Base-by-base conservation (phyloP, 495 filamentous ascomycete genomes). In the Penicillium robsamsonii region DNA sequence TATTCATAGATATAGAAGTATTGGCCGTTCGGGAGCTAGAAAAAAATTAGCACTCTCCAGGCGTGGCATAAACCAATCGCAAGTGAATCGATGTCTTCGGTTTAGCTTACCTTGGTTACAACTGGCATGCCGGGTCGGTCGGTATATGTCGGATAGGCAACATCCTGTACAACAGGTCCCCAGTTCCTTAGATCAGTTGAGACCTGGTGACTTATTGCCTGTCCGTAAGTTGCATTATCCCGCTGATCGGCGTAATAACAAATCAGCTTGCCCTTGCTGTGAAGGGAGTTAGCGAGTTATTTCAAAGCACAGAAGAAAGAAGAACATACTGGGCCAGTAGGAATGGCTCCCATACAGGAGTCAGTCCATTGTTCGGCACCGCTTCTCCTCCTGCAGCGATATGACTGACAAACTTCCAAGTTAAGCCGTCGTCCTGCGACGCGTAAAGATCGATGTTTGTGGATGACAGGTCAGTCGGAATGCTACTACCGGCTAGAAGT, bases 291-390 rank as follows among this genome's bases (percentile, higher is more conserved):
- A 56, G 49, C 9, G 11, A 37, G 8, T 3, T 8, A 18, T 31
- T 17, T 17, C 15, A 17, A 38, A 1, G 35, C n/a, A 17, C 6
- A 38, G 3, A 9, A 37, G 17, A n/a, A 9, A 37, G 17, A n/a
- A 46, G 27, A 13, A 63, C 72, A 33, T 62, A 75, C 72, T 78
- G 64, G 22, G 65, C 58, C 71, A 88, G 59, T 18, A 89, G 65
- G 63, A 84, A 87, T 0, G 87, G 87, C 67, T 90, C 87, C 87
- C 87, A 89, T 6, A 89, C 79, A 3, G 86, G 84, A 0, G 84
- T 86, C 37, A 79, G 50, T 4, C 84, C 86, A 64, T 88, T 87
- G 52, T 78, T 72, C 0, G 87, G 84, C 20, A 71, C 60, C 0
- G 85, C 83, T 42, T 74, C 73, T 13, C 86, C 87, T 12, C 86